Evolutionary conservation across 352 stramenopile species (phyloP), one percentile per base, ranked within the genome.

Genomic region (Phytophthora palmivora): DNA sequence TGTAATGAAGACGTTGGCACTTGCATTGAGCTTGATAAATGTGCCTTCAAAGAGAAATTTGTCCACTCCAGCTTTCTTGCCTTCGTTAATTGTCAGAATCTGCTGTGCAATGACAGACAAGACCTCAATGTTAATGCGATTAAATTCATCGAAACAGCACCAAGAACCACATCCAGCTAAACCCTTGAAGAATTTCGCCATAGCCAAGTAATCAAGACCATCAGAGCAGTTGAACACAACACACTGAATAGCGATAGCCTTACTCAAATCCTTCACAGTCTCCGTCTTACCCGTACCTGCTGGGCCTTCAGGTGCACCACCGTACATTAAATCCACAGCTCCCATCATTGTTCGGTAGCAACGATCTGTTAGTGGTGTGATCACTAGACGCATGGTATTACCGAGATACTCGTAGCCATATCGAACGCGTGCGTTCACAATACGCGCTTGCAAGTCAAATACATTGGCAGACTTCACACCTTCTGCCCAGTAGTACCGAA

Each of bases 121-220:
- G 43, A 98, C 95, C 58, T 98, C 94, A 33, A 98, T 94, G 55
- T 97, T 96, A 71, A 98, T 98, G 26, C 95, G 91, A 67, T 98
- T 98, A 61, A 98, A 98, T 62, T 98, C 94, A 41, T 97, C 88
- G 50, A 98, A 98, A 54, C 94, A 98, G 41, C 88, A 94, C 95
- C 95, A 98, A 9, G 93, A 92, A 14, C 95, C 95, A 22, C 86
- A 97, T 9, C 85, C 88, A 6, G 93, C 94, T 6, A 98, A 76
- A 0, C 94, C 94, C 58, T 98, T 98, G 70, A 98, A 98, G 72
- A 98, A 98, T 60, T 98, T 98, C 26, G 88, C 94, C 94, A 98
- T 98, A 15, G 94, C 94, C 46, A 96, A 59, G 70, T 98, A 98
- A 53, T 98, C 91, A 2, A 98, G 67, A 2, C 89, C 88, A 12